phyloP scores from a whole-genome alignment of 2,329 filamentous ascomycete genomes.

The Xylaria sp. region DNA sequence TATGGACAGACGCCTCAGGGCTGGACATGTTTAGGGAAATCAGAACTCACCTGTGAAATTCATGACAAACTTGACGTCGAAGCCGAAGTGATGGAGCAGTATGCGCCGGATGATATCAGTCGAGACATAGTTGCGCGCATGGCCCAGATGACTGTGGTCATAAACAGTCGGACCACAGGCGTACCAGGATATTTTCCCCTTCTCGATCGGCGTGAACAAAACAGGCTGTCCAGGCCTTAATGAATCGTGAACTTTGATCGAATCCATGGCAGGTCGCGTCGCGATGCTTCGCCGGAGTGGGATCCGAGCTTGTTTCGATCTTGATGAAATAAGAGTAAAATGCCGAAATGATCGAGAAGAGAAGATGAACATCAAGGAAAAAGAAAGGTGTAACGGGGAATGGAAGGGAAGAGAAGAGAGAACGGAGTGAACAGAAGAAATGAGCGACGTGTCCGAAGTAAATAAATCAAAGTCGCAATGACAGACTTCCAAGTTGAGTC shows the following conservation, averaged over 20 bases:
- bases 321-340: slow-evolving; percentile 45
- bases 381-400: not conserved
- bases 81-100: slow-evolving; percentile 83
- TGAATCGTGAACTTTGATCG: slow-evolving; percentile 83
- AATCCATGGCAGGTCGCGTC: slow-evolving; percentile 58
- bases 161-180: slow-evolving; percentile 88
- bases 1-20: not conserved
- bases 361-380: slow-evolving; percentile 35
- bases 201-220: slow-evolving; percentile 78
- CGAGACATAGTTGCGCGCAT: slow-evolving; percentile 90
- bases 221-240: slow-evolving; percentile 77
- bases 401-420: slow-evolving; percentile 2
- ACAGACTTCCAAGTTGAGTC: slow-evolving; percentile 28
- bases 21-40: not conserved
- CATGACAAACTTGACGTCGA: slow-evolving; percentile 87
- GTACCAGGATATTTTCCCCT: slow-evolving; percentile 83
- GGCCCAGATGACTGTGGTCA: slow-evolving; percentile 79
- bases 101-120: slow-evolving; percentile 90
- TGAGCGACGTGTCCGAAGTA: slow-evolving; percentile 28
- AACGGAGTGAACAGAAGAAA: slow-evolving; percentile 1
- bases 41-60: slow-evolving; percentile 73
- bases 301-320: slow-evolving; percentile 42
- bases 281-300: slow-evolving; percentile 49
- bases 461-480: slow-evolving; percentile 18
- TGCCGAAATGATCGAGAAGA: slow-evolving; percentile 39